Evolutionary conservation across 129 eudicot species (phyloP).

Genomic region (Flaveria bidentis): DNA sequence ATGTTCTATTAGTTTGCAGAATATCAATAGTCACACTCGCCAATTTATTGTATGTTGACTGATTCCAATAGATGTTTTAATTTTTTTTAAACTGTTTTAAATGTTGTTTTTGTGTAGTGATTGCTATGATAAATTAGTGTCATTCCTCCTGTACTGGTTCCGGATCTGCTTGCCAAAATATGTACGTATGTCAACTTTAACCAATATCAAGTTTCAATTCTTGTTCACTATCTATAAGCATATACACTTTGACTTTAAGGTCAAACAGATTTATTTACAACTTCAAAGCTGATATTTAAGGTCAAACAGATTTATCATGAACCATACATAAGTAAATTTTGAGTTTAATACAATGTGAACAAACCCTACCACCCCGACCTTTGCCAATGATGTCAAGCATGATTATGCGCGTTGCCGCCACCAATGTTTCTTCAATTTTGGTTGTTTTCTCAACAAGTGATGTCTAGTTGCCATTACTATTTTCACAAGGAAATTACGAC

Average conservation of each 20-base stretch:
- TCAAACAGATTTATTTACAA: neutral
- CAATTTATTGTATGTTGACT: neutral
- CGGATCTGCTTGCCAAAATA: constrained; percentile 71
- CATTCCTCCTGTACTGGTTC: constrained; percentile 89
- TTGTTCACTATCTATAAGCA: neutral
- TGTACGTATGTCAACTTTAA: constrained; percentile 47
- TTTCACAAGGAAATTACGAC: neutral
- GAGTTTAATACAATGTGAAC: neutral
- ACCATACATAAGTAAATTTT: neutral
- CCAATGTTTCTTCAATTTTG: neutral
- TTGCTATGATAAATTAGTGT: constrained; percentile 75
- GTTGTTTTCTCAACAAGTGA: neutral
- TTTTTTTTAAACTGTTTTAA: neutral
- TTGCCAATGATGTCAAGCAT: too few species aligned
- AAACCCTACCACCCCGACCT: neutral
- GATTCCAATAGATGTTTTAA: neutral
- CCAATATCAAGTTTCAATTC: neutral
- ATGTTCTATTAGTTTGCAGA: constrained; percentile 23
- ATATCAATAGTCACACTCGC: neutral
- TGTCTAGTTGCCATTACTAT: neutral
- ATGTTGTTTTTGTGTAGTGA: constrained; percentile 55
- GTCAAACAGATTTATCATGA: neutral
- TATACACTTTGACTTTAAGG: neutral
- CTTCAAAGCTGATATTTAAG: neutral
- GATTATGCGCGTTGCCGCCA: neutral